A percentile compares a stretch with the other conserved stretches of the same genome.
Evolutionary conservation across 2,329 filamentous ascomycete genomes (phyloP).

Genomic region (Colletotrichum ledebouriae): DNA sequence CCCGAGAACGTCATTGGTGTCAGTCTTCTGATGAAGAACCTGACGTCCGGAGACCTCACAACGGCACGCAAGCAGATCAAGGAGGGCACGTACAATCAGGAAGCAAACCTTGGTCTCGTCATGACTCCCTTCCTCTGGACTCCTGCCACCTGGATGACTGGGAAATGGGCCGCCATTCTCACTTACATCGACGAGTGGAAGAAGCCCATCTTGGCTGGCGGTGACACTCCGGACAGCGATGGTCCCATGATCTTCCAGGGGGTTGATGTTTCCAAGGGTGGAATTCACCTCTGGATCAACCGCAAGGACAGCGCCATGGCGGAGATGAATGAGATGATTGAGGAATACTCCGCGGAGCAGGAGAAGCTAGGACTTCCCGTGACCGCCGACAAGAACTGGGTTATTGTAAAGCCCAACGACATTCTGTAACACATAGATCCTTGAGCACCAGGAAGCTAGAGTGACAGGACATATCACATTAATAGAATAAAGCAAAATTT

Average conservation of each 20-base stretch:
- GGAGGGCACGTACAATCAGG: slow-evolving; percentile 52
- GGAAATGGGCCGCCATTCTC: slow-evolving; percentile 59
- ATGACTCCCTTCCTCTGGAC: slow-evolving; percentile 59
- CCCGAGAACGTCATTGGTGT: slow-evolving; percentile 60
- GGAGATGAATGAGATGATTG: slow-evolving; percentile 55
- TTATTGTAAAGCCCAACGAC: slow-evolving; percentile 56
- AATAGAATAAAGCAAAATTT: slow-evolving; percentile 5
- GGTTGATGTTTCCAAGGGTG: slow-evolving; percentile 57
- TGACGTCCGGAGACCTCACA: slow-evolving; percentile 49
- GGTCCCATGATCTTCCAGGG: slow-evolving; percentile 61
- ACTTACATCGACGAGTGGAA: slow-evolving; percentile 60
- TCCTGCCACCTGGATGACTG: slow-evolving; percentile 58
- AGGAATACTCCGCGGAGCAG: slow-evolving; percentile 51
- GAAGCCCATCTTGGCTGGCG: slow-evolving; percentile 56
- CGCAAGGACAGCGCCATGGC: slow-evolving; percentile 52
- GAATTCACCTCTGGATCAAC: slow-evolving; percentile 59
- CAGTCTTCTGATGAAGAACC: slow-evolving; percentile 53
- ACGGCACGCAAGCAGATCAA: slow-evolving; percentile 56
- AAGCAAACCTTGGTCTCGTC: slow-evolving; percentile 55
- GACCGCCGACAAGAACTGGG: slow-evolving; percentile 61
- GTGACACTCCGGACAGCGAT: slow-evolving; percentile 60
- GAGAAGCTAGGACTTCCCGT: slow-evolving; percentile 52
- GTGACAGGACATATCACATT: no score
- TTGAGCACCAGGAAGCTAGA: neutral
- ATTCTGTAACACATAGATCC: slow-evolving; percentile 48